Evolutionary conservation across 345 rosid species (phyloP).

Genomic region (Gossypium turneri): DNA sequence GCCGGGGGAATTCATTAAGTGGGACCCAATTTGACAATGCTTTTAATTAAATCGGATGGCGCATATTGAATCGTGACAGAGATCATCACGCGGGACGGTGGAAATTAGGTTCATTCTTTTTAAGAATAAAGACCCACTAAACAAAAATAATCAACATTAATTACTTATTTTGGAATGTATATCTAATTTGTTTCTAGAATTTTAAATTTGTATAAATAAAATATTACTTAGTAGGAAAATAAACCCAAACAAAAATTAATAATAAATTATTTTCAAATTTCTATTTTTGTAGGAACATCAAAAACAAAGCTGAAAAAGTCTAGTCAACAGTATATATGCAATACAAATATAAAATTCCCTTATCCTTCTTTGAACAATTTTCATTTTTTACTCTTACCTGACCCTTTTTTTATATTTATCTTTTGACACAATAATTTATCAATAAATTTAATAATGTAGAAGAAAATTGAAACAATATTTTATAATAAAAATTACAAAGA

Average conservation of each 20-base stretch:
- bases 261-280: not conserved
- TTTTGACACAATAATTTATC: not conserved
- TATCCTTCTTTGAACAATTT: conserved; percentile 15
- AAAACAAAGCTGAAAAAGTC: conserved; percentile 36
- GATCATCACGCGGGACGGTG: conserved; percentile 36
- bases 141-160: conserved; percentile 22
- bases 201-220: too few species aligned
- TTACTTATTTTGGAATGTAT: too few species aligned
- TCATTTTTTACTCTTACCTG: not conserved
- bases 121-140: not conserved
- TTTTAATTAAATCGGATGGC: conserved; percentile 29
- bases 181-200: too few species aligned
- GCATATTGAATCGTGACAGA: conserved; percentile 39
- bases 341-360: conserved; percentile 9
- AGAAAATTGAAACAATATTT: not conserved
- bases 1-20: not conserved
- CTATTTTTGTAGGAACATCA: not conserved
- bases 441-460: not conserved
- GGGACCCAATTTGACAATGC: conserved; percentile 31
- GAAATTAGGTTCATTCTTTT: conserved; percentile 20
- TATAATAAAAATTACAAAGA: conserved; percentile 18
- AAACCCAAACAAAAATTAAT: too few species aligned
- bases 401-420: not conserved
- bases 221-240: too few species aligned
- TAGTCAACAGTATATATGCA: conserved; percentile 43